A percentile compares a stretch with the other conserved stretches of the same genome.
These are phyloP conservation scores for Centrapalus pauciflorus DNA, from an alignment of 129 eudicot genomes.

Conservation along the genomic window DNA sequence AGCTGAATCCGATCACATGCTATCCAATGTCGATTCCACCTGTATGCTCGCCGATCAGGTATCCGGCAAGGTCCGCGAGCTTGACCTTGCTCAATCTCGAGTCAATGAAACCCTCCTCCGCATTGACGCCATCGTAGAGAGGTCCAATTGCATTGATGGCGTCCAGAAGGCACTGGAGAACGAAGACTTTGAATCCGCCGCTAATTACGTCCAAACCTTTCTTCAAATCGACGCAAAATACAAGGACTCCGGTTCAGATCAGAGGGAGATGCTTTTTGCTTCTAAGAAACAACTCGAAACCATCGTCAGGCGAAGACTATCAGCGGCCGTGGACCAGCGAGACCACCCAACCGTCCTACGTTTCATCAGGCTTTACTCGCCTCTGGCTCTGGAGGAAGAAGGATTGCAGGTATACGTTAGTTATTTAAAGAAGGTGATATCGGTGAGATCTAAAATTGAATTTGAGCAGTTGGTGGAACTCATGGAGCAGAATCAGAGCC, in stretches of 20 bases:
- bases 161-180: conserved; percentile 44
- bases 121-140: conserved; percentile 65
- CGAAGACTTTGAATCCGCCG: conserved; percentile 69
- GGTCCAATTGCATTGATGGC: conserved; percentile 59
- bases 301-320: conserved; percentile 39
- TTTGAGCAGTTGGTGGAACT: conserved; percentile 65
- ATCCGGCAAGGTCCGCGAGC: conserved; percentile 67
- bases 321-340: conserved; percentile 52
- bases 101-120: conserved; percentile 56
- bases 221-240: conserved; percentile 51
- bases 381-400: conserved; percentile 73
- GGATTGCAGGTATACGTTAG: conserved; percentile 72
- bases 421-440: conserved; percentile 68
- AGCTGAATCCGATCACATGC: conserved; percentile 53
- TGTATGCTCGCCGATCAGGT: conserved; percentile 72
- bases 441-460: conserved; percentile 57
- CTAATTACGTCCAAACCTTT: conserved; percentile 45
- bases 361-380: conserved; percentile 57
- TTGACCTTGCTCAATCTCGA: conserved; percentile 78
- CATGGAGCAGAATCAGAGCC: conserved; percentile 39
- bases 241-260: conserved; percentile 52
- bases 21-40: conserved; percentile 60
- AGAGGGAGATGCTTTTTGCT: conserved; percentile 56
- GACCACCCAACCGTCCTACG: conserved; percentile 55
- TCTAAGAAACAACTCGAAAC: conserved; percentile 58